A percentile compares a stretch with the other conserved stretches of the same genome.
phyloP scores from a whole-genome alignment of 148 eudicot genomes.

The Dysphania ambrosioides region DNA sequence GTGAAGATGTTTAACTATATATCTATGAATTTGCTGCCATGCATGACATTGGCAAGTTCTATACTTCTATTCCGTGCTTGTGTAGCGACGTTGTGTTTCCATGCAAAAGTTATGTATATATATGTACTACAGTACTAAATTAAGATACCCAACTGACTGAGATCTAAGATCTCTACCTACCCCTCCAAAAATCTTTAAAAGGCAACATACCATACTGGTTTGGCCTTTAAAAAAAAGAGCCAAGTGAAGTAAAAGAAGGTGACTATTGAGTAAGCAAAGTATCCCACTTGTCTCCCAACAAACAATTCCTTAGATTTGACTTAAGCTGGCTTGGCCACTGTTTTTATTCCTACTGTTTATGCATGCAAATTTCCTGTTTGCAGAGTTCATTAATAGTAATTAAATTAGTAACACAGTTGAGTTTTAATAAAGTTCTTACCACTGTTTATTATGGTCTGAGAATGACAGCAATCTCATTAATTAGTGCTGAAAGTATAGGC shows the following conservation, averaged over 20 bases:
- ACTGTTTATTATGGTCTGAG: neutral
- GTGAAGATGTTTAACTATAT: neutral
- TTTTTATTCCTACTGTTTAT: neutral
- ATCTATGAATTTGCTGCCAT: neutral
- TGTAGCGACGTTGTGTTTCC: too few relatives aligned
- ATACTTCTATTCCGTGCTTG: too few relatives aligned
- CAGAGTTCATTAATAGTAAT: too few relatives aligned
- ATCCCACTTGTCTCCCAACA: slow-evolving; percentile 5
- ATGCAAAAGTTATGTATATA: too few relatives aligned
- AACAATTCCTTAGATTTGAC: neutral
- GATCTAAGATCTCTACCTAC: slow-evolving; percentile 14
- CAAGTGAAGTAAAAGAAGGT: slow-evolving; percentile 18
- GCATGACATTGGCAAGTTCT: too few relatives aligned
- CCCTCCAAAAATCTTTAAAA: slow-evolving; percentile 11
- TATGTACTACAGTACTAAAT: too few relatives aligned
- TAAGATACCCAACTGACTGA: neutral
- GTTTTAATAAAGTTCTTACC: neutral
- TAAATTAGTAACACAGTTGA: neutral
- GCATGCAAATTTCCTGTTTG: neutral
- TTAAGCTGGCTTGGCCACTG: too few relatives aligned
- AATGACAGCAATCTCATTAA: slow-evolving; percentile 6
- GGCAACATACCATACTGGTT: slow-evolving; percentile 3
- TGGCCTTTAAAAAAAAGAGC: neutral
- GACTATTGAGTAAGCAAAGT: slow-evolving; percentile 25
- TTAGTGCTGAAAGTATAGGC: neutral